Evolutionary conservation across 176 grass and related monocot species (phyloP).

Genomic region (Oryza officinalis): DNA sequence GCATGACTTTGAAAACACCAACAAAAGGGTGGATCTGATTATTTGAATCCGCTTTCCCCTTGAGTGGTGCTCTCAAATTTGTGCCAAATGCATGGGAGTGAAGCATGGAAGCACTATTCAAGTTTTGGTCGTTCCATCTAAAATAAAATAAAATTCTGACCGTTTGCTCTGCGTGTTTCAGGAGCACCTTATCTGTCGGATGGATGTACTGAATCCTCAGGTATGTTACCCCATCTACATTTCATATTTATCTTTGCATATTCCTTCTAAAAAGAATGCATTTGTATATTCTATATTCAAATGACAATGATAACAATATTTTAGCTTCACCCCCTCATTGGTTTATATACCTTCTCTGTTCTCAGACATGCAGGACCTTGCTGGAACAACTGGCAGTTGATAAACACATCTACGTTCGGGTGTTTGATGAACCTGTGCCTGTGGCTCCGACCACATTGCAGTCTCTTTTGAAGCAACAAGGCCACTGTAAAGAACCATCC

Average conservation of each 20-base stretch:
- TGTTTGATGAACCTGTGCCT: conserved; percentile 46
- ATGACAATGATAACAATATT: neutral
- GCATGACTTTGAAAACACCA: too few relatives aligned
- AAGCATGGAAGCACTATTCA: too few relatives aligned
- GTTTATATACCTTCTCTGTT: conserved; percentile 4
- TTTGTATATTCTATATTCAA: too few relatives aligned
- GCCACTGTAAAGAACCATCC: conserved; percentile 11
- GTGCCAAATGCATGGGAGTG: too few relatives aligned
- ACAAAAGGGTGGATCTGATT: too few relatives aligned
- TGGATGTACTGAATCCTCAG: conserved; percentile 94
- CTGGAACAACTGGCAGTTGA: conserved; percentile 58
- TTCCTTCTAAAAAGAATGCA: neutral
- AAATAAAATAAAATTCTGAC: conserved; percentile 3
- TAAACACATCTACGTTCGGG: conserved; percentile 55
- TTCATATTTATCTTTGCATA: neutral
- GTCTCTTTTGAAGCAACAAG: conserved; percentile 36
- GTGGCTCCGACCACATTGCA: conserved; percentile 59
- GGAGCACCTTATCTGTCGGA: conserved; percentile 75
- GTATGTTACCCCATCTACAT: conserved; percentile 40
- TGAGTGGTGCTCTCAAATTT: too few relatives aligned
- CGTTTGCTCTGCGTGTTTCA: conserved; percentile 31
- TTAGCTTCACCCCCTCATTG: neutral
- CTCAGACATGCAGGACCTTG: conserved; percentile 80
- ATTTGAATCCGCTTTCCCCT: too few relatives aligned
- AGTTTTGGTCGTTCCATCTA: too few relatives aligned